Evolutionary conservation across 2,329 filamentous ascomycete genomes (phyloP).

Genomic region (Nannizzia gypsea): DNA sequence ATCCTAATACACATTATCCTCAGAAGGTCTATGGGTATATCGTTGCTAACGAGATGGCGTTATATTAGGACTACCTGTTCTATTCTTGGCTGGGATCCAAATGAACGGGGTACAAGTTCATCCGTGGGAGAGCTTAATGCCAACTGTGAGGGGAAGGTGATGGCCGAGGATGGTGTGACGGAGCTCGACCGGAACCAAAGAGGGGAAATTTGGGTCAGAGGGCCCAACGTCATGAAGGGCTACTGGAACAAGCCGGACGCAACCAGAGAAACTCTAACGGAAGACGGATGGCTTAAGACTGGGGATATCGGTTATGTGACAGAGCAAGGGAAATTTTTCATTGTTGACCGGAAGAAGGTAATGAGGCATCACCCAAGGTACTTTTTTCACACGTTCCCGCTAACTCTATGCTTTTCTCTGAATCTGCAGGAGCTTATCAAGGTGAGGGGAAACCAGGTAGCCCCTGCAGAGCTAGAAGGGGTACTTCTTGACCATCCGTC

Average conservation of each 20-base stretch:
- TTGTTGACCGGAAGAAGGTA: constrained; percentile 65
- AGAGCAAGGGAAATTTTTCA: constrained; percentile 44
- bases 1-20: background rate
- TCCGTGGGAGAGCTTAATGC: constrained; percentile 57
- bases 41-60: background rate
- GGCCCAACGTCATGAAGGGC: constrained; percentile 60
- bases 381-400: background rate
- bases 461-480: constrained; percentile 49
- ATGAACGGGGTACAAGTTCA: constrained; percentile 31
- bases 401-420: background rate
- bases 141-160: constrained; percentile 57
- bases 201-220: constrained; percentile 63
- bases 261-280: constrained; percentile 50
- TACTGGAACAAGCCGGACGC: constrained; percentile 64
- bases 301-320: constrained; percentile 59
- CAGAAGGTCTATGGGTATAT: background rate
- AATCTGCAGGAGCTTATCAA: constrained; percentile 46
- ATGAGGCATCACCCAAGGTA: background rate
- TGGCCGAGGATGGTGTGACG: constrained; percentile 38
- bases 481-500: constrained; percentile 44
- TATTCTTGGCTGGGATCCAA: constrained; percentile 52
- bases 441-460: constrained; percentile 51
- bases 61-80: constrained; percentile 51
- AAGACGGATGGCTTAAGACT: constrained; percentile 58
- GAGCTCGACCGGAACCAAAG: constrained; percentile 44